Base-by-base conservation (phyloP, 2,329 filamentous ascomycete genomes). In the Colletotrichum liriopes region DNA sequence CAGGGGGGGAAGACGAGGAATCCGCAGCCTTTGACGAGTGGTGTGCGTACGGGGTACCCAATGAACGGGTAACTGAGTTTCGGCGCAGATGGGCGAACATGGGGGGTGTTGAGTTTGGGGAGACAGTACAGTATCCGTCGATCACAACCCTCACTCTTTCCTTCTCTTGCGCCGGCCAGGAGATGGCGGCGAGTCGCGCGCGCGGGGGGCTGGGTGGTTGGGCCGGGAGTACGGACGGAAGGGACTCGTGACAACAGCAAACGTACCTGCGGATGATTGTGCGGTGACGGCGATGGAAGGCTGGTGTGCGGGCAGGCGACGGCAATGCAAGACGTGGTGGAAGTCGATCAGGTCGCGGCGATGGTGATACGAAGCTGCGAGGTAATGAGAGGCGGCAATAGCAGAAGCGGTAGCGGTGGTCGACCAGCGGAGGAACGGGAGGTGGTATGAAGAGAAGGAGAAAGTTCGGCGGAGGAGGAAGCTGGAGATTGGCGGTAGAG, bases 71-170 rank as follows among this genome's bases (percentile, higher is more conserved):
- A 43, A 63, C 47, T 37, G 67, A 55, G 37, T 47, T 63, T 71
- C 67, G 51, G 52, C 47, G 59, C 68, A 52, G 66, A 60, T 47
- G 43, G 32, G 60, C 70, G 65, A 69, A 72, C 70, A 70, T 70
- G 59, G 63, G 49, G 70, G 29, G 51, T 32, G 65, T 63, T 68
- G 58, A 59, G 65, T 71, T 72, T 62, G 70, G 52, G 51, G 47
- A 69, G 26, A 39, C 59, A 60, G 65, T 54, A 72, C 58, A 63
- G 65, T 55, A 55, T 65, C 59, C 54, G 70, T 65, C 54, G 52
- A 65, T 69, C 51, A 49, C 43, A 72, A 51, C 35, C 23, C 5
- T 49, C 47, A 12, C 47, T 26, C n/a, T 58, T 35, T 56, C 54
- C 26, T 39, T 23, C 55, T 26, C 55, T 26, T 54, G 61, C 32